Evolutionary conservation across 2,329 filamentous ascomycete genomes (phyloP).

Genomic region (Aureobasidium sp.): DNA sequence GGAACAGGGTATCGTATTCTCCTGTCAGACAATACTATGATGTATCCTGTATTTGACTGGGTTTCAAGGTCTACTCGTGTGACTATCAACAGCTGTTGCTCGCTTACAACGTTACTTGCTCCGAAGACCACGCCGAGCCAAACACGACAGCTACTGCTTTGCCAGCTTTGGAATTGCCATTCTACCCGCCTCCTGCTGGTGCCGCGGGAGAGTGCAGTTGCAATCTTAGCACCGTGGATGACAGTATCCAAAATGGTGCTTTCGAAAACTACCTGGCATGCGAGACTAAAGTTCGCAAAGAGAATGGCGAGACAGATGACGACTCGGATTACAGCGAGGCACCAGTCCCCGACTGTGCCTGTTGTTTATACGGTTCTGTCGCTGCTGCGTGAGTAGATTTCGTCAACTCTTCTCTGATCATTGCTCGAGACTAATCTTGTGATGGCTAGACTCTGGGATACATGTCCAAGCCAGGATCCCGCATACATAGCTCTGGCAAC

Average conservation of each 20-base stretch:
- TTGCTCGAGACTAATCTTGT: background rate
- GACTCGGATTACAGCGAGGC: background rate
- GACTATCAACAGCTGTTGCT: background rate
- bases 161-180: background rate
- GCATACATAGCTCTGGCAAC: background rate
- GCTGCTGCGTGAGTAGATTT: background rate
- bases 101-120: background rate
- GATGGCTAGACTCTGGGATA: background rate
- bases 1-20: constrained; percentile 6
- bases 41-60: background rate
- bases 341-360: background rate
- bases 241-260: background rate
- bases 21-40: background rate
- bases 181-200: background rate
- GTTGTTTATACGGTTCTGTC: background rate
- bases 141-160: no score
- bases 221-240: background rate
- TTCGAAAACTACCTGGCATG: background rate
- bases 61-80: background rate
- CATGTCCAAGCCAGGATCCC: background rate
- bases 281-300: background rate
- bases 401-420: background rate
- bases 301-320: background rate
- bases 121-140: background rate
- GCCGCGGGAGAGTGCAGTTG: constrained; percentile 2